These are phyloP conservation scores for Penicillium sp. DNA, from an alignment of 2,329 filamentous ascomycete species.

Conservation along the genomic window DNA sequence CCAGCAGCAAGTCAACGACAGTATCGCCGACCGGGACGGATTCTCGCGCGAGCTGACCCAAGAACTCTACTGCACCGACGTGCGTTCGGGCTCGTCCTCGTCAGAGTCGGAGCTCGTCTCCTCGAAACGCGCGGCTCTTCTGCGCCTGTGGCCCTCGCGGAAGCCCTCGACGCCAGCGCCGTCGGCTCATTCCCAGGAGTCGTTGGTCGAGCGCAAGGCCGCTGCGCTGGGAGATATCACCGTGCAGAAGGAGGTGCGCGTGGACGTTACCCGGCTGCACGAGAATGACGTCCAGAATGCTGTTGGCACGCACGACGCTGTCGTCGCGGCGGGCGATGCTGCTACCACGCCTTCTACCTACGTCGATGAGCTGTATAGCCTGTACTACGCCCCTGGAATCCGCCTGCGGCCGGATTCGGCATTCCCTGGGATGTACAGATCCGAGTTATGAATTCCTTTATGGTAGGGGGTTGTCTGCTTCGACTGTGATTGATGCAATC, in stretches of 20 bases:
- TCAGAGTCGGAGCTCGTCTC: conserved; percentile 25
- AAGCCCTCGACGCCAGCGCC: conserved; percentile 4
- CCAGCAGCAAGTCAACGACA: conserved; percentile 61
- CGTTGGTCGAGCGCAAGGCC: conserved; percentile 16
- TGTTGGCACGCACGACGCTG: conserved; percentile 21
- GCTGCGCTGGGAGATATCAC: conserved; percentile 56
- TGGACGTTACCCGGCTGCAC: conserved; percentile 45
- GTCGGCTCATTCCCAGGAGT: conserved; percentile 22
- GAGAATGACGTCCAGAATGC: conserved; percentile 20
- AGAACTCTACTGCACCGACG: conserved; percentile 53
- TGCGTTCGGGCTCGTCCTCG: conserved; percentile 22
- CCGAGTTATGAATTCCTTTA: too few species aligned
- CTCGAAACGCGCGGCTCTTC: conserved; percentile 19
- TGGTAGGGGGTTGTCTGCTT: too few species aligned
- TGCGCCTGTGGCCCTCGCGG: conserved; percentile 24
- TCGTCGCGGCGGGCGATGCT: conserved; percentile 28
- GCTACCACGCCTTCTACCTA: conserved; percentile 37
- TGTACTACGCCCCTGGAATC: conserved; percentile 33
- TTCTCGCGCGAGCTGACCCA: conserved; percentile 61
- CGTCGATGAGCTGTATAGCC: conserved; percentile 48
- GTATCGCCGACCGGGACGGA: conserved; percentile 54
- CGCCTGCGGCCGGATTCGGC: conserved; percentile 26
- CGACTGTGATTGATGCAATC: too few species aligned
- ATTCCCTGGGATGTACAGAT: conserved; percentile 10
- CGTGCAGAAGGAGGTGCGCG: conserved; percentile 60